A percentile compares a stretch with the other conserved stretches of the same genome.
Conservation (phyloP, 345 rosid genomes). For the Mangifera indica region DNA sequence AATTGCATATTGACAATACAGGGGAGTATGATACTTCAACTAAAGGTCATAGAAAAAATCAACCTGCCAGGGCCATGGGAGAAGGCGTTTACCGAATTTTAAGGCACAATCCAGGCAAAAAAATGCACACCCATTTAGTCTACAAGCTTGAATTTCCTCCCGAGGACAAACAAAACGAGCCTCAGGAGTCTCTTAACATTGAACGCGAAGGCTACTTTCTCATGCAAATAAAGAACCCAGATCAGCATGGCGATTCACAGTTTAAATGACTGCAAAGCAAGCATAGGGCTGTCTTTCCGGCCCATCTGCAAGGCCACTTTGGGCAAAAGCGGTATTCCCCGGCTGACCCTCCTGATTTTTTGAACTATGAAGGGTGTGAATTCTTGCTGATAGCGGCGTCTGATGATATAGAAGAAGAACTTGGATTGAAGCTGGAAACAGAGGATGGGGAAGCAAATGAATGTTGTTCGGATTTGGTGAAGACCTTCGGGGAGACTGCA, state of each 20-base stretch:
- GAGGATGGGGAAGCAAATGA: constrained; percentile 39
- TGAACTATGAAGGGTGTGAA: constrained; percentile 83
- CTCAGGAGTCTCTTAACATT: constrained; percentile 66
- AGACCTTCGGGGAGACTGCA: constrained; percentile 56
- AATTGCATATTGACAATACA: constrained; percentile 17
- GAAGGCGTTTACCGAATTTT: constrained; percentile 71
- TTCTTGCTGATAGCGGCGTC: constrained; percentile 65
- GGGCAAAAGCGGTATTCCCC: constrained; percentile 43
- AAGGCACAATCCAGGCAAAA: constrained; percentile 48
- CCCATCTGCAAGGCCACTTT: constrained; percentile 58
- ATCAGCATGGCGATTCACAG: constrained; percentile 31
- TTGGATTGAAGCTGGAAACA: constrained; percentile 58
- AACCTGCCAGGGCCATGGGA: constrained; percentile 61
- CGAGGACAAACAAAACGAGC: constrained; percentile 36
- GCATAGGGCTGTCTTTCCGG: constrained; percentile 63
- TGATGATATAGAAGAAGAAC: constrained; percentile 57
- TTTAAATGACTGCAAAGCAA: constrained; percentile 58
- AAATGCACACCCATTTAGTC: constrained; percentile 63
- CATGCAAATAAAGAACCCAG: constrained; percentile 70
- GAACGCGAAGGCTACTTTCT: constrained; percentile 65
- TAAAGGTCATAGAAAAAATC: constrained; percentile 50
- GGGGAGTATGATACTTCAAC: constrained; percentile 69
- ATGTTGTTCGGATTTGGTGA: constrained; percentile 51
- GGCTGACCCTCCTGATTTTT: constrained; percentile 67
- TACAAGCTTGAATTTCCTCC: constrained; percentile 71